Evolutionary conservation across 495 filamentous ascomycete genomes (phyloP).

Genomic region (Penicilliopsis zonata): DNA sequence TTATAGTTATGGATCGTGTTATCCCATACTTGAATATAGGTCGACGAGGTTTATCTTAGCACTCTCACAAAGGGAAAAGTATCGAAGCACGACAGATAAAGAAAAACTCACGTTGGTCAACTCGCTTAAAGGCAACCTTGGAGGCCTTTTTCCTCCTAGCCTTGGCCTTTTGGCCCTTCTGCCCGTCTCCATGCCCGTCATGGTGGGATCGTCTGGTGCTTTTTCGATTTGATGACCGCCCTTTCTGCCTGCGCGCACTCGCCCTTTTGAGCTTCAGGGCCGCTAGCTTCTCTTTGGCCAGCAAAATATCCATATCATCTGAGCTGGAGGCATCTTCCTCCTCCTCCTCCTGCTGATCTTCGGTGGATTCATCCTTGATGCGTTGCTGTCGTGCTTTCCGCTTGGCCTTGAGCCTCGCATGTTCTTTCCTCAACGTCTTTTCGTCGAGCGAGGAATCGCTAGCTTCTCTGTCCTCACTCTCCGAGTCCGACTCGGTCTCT

Average conservation of each 20-base stretch:
- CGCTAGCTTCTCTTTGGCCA: slow-evolving; percentile 15
- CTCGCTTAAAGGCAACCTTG: slow-evolving; percentile 72
- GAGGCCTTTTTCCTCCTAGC: slow-evolving; percentile 39
- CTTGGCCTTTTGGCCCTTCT: slow-evolving; percentile 10
- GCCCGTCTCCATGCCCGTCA: slow-evolving; percentile 6
- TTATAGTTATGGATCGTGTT: slow-evolving; percentile 73
- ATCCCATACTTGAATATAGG: slow-evolving; percentile 55
- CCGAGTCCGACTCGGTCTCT: slow-evolving; percentile 22
- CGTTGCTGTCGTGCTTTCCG: slow-evolving; percentile 23
- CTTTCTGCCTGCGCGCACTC: slow-evolving; percentile 10
- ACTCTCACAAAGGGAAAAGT: background rate
- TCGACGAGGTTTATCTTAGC: background rate
- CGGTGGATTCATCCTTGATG: slow-evolving; percentile 13
- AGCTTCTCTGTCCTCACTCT: slow-evolving; percentile 17
- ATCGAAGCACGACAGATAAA: background rate
- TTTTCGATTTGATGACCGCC: slow-evolving; percentile 1
- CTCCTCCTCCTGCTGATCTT: slow-evolving; percentile 10
- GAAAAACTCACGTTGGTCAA: slow-evolving; percentile 53
- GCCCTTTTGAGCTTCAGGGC: slow-evolving; percentile 9
- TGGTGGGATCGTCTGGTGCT: slow-evolving; percentile 4
- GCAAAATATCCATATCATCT: slow-evolving; percentile 8
- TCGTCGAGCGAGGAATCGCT: slow-evolving; percentile 17
- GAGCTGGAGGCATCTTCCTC: slow-evolving; percentile 11
- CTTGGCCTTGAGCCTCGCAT: slow-evolving; percentile 38
- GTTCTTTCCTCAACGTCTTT: slow-evolving; percentile 33